Percentiles rank a stretch among this genome's conserved stretches.
Conservation (phyloP, 495 filamentous ascomycete species). For the Aspergillus sclerotioniger region DNA sequence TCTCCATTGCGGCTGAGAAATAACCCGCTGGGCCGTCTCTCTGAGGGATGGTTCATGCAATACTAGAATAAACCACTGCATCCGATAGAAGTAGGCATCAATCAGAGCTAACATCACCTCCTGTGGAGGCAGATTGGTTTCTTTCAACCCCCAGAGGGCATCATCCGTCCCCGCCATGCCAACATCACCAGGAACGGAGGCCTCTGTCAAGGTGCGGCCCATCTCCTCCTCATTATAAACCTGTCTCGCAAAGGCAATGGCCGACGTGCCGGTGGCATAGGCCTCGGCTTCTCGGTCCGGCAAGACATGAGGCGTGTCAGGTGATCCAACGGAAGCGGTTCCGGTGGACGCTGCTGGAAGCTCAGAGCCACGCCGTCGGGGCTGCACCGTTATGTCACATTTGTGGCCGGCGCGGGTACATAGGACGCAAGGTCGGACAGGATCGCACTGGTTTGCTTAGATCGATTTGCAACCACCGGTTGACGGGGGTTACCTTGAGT, state of each 20-base stretch:
- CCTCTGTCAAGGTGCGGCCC: too few relatives aligned
- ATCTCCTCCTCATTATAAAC: too few relatives aligned
- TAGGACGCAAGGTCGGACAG: neutral
- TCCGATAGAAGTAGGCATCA: conserved; percentile 19
- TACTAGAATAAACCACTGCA: conserved; percentile 22
- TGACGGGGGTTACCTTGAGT: conserved; percentile 14
- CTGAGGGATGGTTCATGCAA: conserved; percentile 20
- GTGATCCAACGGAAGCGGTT: neutral
- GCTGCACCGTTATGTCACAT: neutral
- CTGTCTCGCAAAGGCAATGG: too few relatives aligned
- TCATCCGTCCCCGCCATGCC: too few relatives aligned
- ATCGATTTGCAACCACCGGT: neutral
- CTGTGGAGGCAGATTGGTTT: conserved; percentile 15
- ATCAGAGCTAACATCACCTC: conserved; percentile 18
- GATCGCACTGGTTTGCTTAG: conserved; percentile 2
- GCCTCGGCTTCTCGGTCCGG: too few relatives aligned
- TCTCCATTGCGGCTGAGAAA: conserved; percentile 15
- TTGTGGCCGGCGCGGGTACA: neutral
- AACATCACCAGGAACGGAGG: too few relatives aligned
- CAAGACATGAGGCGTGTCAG: neutral
- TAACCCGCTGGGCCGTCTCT: conserved; percentile 11
- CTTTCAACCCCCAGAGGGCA: conserved; percentile 13
- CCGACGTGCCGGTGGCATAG: too few relatives aligned
- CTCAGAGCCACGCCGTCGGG: neutral
- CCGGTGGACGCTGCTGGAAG: neutral